phyloP scores from a whole-genome alignment of 2,329 filamentous ascomycete species.

The Colletotrichum theobromicola region DNA sequence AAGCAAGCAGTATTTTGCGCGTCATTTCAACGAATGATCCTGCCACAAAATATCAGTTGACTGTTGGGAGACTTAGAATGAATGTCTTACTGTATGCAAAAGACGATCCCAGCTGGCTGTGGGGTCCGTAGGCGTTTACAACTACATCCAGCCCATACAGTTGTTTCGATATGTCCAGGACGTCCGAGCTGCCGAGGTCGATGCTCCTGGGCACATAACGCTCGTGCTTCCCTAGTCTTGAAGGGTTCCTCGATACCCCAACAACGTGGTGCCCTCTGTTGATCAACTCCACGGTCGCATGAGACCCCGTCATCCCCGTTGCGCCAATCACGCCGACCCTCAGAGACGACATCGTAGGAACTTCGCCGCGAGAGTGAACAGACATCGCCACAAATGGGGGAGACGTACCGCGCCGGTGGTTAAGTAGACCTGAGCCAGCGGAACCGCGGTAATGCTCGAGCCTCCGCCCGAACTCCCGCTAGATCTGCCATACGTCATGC shows the following conservation, averaged over 20 bases:
- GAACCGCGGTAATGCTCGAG: not conserved
- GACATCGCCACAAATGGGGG: not conserved
- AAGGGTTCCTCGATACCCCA: not conserved
- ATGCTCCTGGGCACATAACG: not conserved
- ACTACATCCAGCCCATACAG: not conserved
- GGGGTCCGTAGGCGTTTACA: not conserved
- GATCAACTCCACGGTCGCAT: not conserved
- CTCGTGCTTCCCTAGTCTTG: not conserved
- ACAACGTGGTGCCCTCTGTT: not conserved
- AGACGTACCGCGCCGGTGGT: not conserved
- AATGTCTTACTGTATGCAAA: not conserved
- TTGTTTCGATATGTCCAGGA: not conserved
- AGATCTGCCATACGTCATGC: not conserved
- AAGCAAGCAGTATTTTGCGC: not conserved
- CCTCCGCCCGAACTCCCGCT: constrained; percentile 1
- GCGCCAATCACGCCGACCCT: not conserved
- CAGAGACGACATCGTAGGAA: not conserved
- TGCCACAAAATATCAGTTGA: rapidly evolving
- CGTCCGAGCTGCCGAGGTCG: not conserved
- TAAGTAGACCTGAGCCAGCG: not conserved
- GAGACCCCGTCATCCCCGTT: constrained; percentile 1
- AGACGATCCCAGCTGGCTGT: not conserved
- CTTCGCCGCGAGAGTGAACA: not conserved
- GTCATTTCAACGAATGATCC: not conserved
- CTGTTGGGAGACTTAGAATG: rapidly evolving